Evolutionary conservation across 257 asterid species (phyloP), one percentile per base, ranked within the genome.

Genomic region (Handroanthus guayacan): DNA sequence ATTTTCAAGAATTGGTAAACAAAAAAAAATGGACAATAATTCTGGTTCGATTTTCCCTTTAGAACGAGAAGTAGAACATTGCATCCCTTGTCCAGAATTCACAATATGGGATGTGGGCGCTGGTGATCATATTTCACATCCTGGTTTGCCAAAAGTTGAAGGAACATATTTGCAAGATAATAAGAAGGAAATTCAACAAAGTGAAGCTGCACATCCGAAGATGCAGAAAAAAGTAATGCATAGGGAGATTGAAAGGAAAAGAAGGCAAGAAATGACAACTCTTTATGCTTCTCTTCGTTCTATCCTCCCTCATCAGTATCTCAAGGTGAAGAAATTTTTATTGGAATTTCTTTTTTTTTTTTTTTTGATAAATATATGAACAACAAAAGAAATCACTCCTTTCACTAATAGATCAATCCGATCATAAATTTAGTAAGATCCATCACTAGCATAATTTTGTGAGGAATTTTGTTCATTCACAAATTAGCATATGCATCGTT

Each of bases 181-280:
- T 56, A 7, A 10, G 17, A 55, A 54, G 2, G 72, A 34, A 7
- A 60, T 75, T 47, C 6, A 3, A 12, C 41, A 50, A 48, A 31
- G 37, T 25, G 20, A 48, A 7, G 6, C 1, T 57, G 37, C 3
- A 50, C 51, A 25, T 41, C 17, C 60, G 9, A 36, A 54, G 2
- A 4, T 17, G 80, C 34, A 55, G 75, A 81, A 67, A 81, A 86
- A 81, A 74, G 56, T 63, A 6, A 44, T 62, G 54, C 90, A 84
- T 57, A 73, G 85, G 51, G 88, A 84, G 8, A 65, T 83, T 13
- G 93, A 88, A 75, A 77, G 89, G 47, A 83, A 83, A 72, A 86
- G 93, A 34, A 79, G 88, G 69, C 81, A 76, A 76, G 89, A 78
- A 71, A 86, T 86, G 88, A 67, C 90, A 14, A 48, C 16, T 55